Evolutionary conservation across 2,329 filamentous ascomycete species (phyloP), one percentile per base, ranked within the genome.

Genomic region (Aspergillus aculeatinus): DNA sequence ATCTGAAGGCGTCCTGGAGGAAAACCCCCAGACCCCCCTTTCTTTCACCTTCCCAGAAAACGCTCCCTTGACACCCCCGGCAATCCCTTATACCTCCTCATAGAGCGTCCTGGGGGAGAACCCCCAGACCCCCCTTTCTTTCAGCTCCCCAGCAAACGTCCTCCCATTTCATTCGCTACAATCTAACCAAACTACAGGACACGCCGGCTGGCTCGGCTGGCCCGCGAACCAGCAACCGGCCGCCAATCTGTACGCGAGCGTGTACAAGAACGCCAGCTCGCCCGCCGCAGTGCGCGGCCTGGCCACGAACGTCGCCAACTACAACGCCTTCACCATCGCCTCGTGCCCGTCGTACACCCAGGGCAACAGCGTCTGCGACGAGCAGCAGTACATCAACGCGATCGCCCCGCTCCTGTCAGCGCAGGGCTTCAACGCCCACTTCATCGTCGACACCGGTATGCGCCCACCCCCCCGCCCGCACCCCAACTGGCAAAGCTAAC

Each of bases 151-250:
- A 23, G 3, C 3, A 16, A 27, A 19, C 10, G 6, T 1, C 11
- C 23, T 11, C 12, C 3, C 14, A 6, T 9, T 50, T 1, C 23
- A 31, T 16, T 2, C 1, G 5, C 7, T 10, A 51, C 1, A 21
- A 4, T 33, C 27, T 51, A 2, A 51, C 49, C 25, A 51, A 9
- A 9, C 0, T 14, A 14, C 19, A 74, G 72, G 72, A 39, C 85
- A 88, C 71, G 85, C 82, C 27, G 85, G 86, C 61, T 88, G 86
- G 86, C 79, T 88, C 48, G 85, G 85, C 67, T 88, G 85, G 85
- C 71, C 81, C 19, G 85, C 83, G 61, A 88, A 88, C 74, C 80
- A 85, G 50, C 64, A 66, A 5, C 82, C 82, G 5, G 80, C 82
- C 2, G 82, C 82, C 10, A 66, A 77, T 42, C 72, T 84, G 16